Evolutionary conservation across 2,329 filamentous ascomycete species (phyloP).

Genomic region (Rutstroemia sp.): DNA sequence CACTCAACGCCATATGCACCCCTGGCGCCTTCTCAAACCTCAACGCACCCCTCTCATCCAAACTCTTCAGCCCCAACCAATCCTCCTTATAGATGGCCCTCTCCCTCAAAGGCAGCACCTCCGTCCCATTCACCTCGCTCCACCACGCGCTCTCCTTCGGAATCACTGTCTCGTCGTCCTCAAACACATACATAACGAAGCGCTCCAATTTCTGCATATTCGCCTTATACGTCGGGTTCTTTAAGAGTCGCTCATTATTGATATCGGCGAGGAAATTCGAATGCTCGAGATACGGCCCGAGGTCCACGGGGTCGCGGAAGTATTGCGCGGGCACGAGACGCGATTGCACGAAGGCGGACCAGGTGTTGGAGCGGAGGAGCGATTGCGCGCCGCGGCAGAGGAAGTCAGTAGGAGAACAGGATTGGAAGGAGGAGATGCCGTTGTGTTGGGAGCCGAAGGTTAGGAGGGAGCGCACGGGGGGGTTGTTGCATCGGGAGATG

Average conservation of each 20-base stretch:
- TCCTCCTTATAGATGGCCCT: slow-evolving; percentile 77
- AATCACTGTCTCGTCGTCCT: slow-evolving; percentile 75
- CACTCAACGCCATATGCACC: slow-evolving; percentile 73
- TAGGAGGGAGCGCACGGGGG: slow-evolving; percentile 52
- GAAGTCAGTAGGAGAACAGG: slow-evolving; percentile 65
- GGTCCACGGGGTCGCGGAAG: slow-evolving; percentile 65
- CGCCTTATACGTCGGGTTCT: slow-evolving; percentile 67
- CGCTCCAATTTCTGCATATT: slow-evolving; percentile 64
- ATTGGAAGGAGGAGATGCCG: slow-evolving; percentile 77
- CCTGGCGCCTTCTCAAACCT: slow-evolving; percentile 68
- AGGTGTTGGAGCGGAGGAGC: slow-evolving; percentile 72
- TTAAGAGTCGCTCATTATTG: slow-evolving; percentile 78
- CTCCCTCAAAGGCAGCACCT: slow-evolving; percentile 59
- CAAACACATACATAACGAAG: slow-evolving; percentile 86
- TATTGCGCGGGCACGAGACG: slow-evolving; percentile 90
- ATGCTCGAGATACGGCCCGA: slow-evolving; percentile 66
- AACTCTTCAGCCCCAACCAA: slow-evolving; percentile 76
- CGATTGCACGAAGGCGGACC: slow-evolving; percentile 69
- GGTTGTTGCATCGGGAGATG: slow-evolving; percentile 72
- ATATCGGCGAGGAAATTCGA: slow-evolving; percentile 92
- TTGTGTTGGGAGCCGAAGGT: slow-evolving; percentile 69
- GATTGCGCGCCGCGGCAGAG: slow-evolving; percentile 75
- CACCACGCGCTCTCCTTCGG: slow-evolving; percentile 93
- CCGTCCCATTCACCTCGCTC: slow-evolving; percentile 69
- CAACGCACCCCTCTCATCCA: slow-evolving; percentile 75